Percentiles rank a stretch among this genome's conserved stretches.
phyloP scores from a whole-genome alignment of 2,329 filamentous ascomycete species.

The Ascocoryne sarcoides region DNA sequence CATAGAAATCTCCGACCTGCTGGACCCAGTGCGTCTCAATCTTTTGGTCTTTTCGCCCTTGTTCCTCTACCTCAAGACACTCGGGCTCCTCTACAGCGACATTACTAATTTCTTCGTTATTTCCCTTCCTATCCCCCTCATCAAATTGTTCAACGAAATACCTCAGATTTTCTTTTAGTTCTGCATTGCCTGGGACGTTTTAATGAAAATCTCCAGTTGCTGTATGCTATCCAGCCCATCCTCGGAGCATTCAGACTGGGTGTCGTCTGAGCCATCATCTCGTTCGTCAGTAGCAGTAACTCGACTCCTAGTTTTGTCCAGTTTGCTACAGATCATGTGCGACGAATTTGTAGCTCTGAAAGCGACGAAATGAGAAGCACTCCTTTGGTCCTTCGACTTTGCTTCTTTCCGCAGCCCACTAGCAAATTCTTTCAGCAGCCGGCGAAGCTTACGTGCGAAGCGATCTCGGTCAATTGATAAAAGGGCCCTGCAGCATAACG shows the following conservation, averaged over 20 bases:
- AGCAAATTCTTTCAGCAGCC: no score
- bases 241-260: not conserved
- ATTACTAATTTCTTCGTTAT: not conserved
- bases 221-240: not conserved
- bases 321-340: constrained; percentile 6
- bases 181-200: constrained; percentile 3
- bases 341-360: constrained; percentile 6
- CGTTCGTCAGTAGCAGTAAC: not conserved
- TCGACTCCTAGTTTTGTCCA: not conserved
- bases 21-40: not conserved
- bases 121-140: not conserved
- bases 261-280: constrained; percentile 1
- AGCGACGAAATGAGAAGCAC: constrained; percentile 5
- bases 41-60: not conserved
- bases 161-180: no score
- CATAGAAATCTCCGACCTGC: not conserved
- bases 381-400: no score
- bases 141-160: not conserved
- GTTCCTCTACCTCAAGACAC: not conserved
- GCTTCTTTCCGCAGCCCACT: constrained; percentile 3
- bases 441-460: no score
- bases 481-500: no score
- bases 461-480: no score
- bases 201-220: constrained; percentile 4
- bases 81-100: not conserved